These are phyloP conservation scores for Fomes fomentarius DNA, from an alignment of 1,284 basidiomycete genomes.

Conservation along the genomic window DNA sequence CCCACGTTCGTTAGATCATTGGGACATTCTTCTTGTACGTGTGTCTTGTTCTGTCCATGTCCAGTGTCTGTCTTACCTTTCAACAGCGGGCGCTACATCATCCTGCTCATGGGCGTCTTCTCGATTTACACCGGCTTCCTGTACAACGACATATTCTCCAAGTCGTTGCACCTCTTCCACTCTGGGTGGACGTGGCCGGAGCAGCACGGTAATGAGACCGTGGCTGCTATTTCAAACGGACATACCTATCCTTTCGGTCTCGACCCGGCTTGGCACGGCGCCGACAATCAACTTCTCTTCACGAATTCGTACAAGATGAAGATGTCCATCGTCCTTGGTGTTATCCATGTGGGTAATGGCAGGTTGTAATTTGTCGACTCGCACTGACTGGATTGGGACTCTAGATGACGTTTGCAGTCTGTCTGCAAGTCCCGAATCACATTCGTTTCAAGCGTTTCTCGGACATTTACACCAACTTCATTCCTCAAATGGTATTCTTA, in stretches of 20 bases:
- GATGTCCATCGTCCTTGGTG: slow-evolving; percentile 97
- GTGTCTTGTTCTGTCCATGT: not conserved
- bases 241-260: slow-evolving; percentile 90
- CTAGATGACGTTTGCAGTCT: slow-evolving; percentile 98
- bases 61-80: too few relatives aligned
- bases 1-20: slow-evolving; percentile 58
- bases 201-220: slow-evolving; percentile 44
- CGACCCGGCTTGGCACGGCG: slow-evolving; percentile 95
- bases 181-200: slow-evolving; percentile 89
- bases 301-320: slow-evolving; percentile 99
- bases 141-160: slow-evolving; percentile 99
- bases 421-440: slow-evolving; percentile 95
- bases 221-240: slow-evolving; percentile 62
- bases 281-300: slow-evolving; percentile 92
- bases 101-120: slow-evolving; percentile 95
- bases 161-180: slow-evolving; percentile 85
- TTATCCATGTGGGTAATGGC: slow-evolving; percentile 80
- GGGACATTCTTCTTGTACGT: slow-evolving; percentile 93
- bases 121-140: slow-evolving; percentile 96
- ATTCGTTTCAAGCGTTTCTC: slow-evolving; percentile 86
- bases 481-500: slow-evolving; percentile 97
- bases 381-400: slow-evolving; percentile 2
- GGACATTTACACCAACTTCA: slow-evolving; percentile 93
- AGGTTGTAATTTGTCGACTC: slow-evolving; percentile 17
- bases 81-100: slow-evolving; percentile 96